Base-by-base conservation (phyloP, 2,329 filamentous ascomycete genomes). In the Curvularia verruculosa region DNA sequence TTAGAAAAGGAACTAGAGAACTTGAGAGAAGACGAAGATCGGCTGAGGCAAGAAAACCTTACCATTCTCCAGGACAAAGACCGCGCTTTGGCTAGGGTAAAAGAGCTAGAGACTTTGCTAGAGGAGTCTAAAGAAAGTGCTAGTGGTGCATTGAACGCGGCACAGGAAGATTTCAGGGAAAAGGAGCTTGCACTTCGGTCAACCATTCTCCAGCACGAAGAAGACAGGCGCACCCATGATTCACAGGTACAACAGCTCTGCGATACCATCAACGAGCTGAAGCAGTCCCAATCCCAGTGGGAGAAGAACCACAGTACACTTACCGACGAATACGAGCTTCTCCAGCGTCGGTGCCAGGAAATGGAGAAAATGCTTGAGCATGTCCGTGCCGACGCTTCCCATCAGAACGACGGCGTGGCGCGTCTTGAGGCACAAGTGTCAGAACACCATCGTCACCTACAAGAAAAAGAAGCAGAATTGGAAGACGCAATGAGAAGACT, bases 151-250 rank as follows among this genome's bases (percentile, higher is more conserved):
- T 44, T 74, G 5, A 49, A 46, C 15, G 52, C 62, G 34, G 52
- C 66, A 64, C 47, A 66, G n/a, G 65, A 73, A 43, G 56, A 57
- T 0, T 66, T 63, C 41, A 58, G 64, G n/a, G 46, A 47, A 8
- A 70, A 70, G 55, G 79, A 85, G 43, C 60, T 83, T 3, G 63
- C 67, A 29, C 44, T 73, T 13, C 70, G 54, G 28, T 71, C 72
- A 3, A 65, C 55, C 1, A 60, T 68, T 15, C 34, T 65, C 18
- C 56, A 50, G 12, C 58, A 54, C 6, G 66, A 70, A 50, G 66
- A 69, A 23, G 59, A 46, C 7, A 54, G 67, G 3, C 52, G 52
- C 21, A 31, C 29, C 28, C 59, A 52, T 7, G 41, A 61, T 26
- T 34, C 47, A 6, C 29, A 67, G 5, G 7, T 58, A 1, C 54